phyloP scores from a whole-genome alignment of 192 early-diverging fungal genomes.

The Mortierella hygrophila region DNA sequence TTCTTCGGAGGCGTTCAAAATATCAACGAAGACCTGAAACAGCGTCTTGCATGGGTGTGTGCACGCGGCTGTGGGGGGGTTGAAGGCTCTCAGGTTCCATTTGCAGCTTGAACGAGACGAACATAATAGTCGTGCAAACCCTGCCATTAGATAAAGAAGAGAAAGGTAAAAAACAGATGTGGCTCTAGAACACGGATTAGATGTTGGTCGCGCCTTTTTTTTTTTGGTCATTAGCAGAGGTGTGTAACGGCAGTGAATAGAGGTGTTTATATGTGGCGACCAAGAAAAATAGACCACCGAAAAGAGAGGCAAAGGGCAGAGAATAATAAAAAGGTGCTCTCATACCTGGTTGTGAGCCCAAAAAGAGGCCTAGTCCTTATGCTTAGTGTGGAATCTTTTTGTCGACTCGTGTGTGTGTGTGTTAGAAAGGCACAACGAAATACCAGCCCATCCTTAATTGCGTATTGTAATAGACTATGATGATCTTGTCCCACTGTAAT shows the following conservation, averaged over 20 bases:
- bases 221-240: background rate
- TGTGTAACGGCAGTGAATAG: background rate
- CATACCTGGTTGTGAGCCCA: constrained; percentile 3
- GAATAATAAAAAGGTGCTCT: background rate
- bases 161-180: background rate
- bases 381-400: background rate
- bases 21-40: too few species aligned
- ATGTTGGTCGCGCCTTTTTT: background rate
- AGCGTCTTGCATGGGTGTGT: too few species aligned
- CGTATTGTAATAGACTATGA: too few species aligned
- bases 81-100: too few species aligned
- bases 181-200: background rate
- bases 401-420: background rate
- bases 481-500: too few species aligned
- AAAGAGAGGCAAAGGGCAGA: background rate
- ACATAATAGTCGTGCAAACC: too few species aligned
- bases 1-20: too few species aligned
- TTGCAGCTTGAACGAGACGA: too few species aligned
- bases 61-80: too few species aligned
- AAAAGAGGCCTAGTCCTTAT: background rate
- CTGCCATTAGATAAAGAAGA: background rate
- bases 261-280: background rate
- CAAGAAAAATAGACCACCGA: background rate
- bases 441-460: too few species aligned
- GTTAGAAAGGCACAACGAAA: background rate